Conservation (phyloP, 2,329 filamentous ascomycete genomes). For the Colletotrichum sp. region DNA sequence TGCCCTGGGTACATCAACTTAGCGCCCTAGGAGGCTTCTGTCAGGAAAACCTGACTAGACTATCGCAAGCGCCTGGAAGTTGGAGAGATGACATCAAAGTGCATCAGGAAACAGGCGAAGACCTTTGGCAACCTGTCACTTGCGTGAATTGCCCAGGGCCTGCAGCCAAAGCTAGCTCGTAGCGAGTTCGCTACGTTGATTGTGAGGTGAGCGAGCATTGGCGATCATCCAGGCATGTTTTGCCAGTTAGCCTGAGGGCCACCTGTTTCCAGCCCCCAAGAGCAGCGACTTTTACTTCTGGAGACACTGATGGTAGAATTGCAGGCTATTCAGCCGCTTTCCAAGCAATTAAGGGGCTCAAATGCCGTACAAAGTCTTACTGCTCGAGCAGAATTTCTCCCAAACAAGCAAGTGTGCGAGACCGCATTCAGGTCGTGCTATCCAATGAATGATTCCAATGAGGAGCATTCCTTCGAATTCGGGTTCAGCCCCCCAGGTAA, state of each 20-base stretch:
- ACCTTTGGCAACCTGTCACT: background rate
- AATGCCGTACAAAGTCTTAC: background rate
- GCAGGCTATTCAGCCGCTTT: background rate
- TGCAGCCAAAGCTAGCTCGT: background rate
- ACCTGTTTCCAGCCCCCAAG: background rate
- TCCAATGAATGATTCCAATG: background rate
- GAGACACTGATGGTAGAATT: background rate
- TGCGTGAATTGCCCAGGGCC: background rate
- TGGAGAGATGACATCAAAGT: background rate
- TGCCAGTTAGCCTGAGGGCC: background rate
- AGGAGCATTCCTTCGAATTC: background rate
- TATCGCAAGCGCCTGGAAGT: background rate
- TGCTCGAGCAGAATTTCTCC: background rate
- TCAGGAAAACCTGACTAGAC: background rate
- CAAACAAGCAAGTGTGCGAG: background rate
- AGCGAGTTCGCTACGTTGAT: background rate
- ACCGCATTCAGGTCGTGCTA: background rate
- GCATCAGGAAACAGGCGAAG: background rate
- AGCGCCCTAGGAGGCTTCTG: background rate
- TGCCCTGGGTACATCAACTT: background rate
- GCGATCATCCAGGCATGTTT: background rate
- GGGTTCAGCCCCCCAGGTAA: background rate
- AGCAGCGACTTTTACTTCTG: background rate
- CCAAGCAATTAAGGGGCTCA: background rate
- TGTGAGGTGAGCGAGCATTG: background rate